Base-by-base conservation (phyloP, 352 stramenopile genomes). In the Thalassiosira livingstoniorum region DNA sequence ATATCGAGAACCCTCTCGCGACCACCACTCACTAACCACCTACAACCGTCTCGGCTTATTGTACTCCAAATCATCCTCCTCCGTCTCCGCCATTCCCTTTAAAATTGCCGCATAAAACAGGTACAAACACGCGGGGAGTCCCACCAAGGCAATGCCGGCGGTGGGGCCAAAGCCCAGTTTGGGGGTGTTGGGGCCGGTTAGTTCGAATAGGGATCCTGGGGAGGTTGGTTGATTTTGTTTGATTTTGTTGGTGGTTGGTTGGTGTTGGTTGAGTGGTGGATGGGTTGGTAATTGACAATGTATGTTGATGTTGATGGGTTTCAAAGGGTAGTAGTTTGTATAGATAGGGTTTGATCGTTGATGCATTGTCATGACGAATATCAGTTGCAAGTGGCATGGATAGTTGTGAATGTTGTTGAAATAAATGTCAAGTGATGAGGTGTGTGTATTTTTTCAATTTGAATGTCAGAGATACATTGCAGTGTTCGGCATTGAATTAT, bases 61-160 rank as follows among this genome's bases (percentile, higher is more conserved):
- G 55, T 81, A 86, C 25, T 74, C 42, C 29, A 34, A 58, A 76
- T 93, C 89, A 73, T 92, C 89, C 69, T 87, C 89, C 79, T 91
- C 89, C 2, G 89, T 93, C 71, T 93, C 89, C 2, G 85, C 87
- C 27, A 60, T 72, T 43, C 75, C 89, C 67, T 93, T 93, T 13
- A 83, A 53, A 68, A 93, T 92, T 64, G 87, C 85, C 29, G 87
- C 89, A 79, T 90, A 92, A 63, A 93, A 88, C 55, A 93, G 83
- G 83, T 88, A 90, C 2, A 92, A 43, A 66, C 74, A 89, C 0
- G 72, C 2, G 18, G 89, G 83, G 43, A 91, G 43, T n/a, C 85
- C 83, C 61, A 91, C 51, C 4, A 69, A 67, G 4, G 85, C 76
- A 64, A 93, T 78, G n/a, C 58, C 73, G 5, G 75, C 84, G 18